Base-by-base conservation (phyloP, 1,139 yeast genomes). In the Yamadazyma membranifaciens region DNA sequence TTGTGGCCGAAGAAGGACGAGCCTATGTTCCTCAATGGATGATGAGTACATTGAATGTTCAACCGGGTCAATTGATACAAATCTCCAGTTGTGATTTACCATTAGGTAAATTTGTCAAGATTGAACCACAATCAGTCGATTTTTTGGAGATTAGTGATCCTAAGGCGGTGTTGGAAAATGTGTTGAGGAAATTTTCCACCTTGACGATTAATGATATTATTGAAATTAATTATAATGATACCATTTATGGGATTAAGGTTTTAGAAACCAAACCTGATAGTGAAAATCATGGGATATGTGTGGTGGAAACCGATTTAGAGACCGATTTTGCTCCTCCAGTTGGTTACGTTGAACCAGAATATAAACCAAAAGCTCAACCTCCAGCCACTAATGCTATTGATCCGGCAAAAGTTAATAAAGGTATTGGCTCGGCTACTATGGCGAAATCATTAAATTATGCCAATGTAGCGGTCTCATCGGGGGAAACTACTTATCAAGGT, bases 291-390 rank as follows among this genome's bases (percentile, higher is more conserved):
- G 86, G 95, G 46, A 83, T 92, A 14, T 92, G 98, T 70, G 97
- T 92, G 15, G 89, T 94, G 26, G 99, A 94, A 58, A 94, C 98
- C 0, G 98, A 94, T 67, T 74, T 94, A 49, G 95, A 87, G 46
- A 95, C 97, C 0, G 99, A 94, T 58, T 94, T 94, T 68, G 98
- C 98, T 2, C 96, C 98, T 3, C 99, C 98, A 0, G 96, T 92
- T 4, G 99, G 99, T 0, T 94, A 94, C 56, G 96, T 87, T 24
- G 98, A 92, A 57, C 95, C 95, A 1, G 85, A 81, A 50, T 80
- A 80, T 49, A 65, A 57, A 37, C 75, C 75, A 6, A 53, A 56
- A 37, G 57, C 54, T 0, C 51, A 60, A 14, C 68, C 68, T 42
- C 69, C 78, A 2, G 51, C 65, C 0, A 34, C 27, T 7, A 51